Base-by-base conservation (phyloP, 768 basidiomycete species). In the Lentinula aciculospora region DNA sequence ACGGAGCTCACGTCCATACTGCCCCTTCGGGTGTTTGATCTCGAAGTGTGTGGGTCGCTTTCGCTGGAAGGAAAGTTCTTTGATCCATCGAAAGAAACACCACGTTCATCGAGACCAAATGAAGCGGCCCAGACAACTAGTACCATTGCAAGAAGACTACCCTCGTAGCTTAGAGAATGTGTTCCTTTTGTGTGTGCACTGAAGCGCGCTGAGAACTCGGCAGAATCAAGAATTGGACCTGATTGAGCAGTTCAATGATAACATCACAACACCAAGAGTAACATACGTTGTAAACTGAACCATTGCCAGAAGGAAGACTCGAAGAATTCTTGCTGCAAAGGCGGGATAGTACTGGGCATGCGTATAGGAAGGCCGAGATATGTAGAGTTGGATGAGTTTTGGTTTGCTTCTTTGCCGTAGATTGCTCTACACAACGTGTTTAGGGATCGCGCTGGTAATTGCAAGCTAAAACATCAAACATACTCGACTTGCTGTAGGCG, bases 121-220 rank as follows among this genome's bases (percentile, higher is more conserved):
- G 91, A 92, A 3, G 86, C 82, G 0, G 92, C 94, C 93, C 93
- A 97, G 21, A 88, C 83, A 44, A 90, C 90, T 21, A 96, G 77
- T 29, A 91, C 71, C 78, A 90, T 88, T 19, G 85, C 79, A 39
- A 97, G 78, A 57, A 96, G 80, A 40, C 82, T 81, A 12, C 87
- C 93, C 62, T 91, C 86, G 48, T 81, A 76, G n/a, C 82, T 80
- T 10, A 96, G 80, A 15, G 80, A 71, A 17, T 81, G 77, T 3
- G 78, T 73, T 0, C 86, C 86, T 58, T 88, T 83, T 57, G 70
- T 68, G 65, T 87, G 89, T 32, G 85, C 82, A 15, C 78, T 69
- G 65, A 84, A 94, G 47, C 92, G 81, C n/a, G 81, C 74, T 25
- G 81, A 75, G 64, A 94, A 95, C 66, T 95, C 92, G 37, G 74